A percentile compares a stretch with the other conserved stretches of the same genome.
These are phyloP conservation scores for Candida albicans DNA, from an alignment of 1,139 yeast genomes.

Conservation along the genomic window DNA sequence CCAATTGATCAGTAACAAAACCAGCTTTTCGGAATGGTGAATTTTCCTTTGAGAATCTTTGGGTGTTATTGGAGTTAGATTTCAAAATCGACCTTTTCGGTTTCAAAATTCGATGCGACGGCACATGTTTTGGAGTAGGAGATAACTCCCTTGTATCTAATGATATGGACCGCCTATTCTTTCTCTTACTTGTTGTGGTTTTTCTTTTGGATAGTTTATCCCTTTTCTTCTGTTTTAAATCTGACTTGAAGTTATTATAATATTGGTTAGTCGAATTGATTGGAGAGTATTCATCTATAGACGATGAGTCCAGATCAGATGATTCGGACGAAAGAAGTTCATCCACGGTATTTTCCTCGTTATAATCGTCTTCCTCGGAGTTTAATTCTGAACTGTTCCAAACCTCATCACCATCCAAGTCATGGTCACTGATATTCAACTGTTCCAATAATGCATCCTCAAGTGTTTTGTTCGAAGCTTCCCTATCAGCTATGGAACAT, in stretches of 20 bases:
- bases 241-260: conserved; percentile 23
- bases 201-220: conserved; percentile 1
- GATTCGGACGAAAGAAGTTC: conserved; percentile 21
- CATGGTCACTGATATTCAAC: conserved; percentile 9
- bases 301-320: conserved; percentile 31
- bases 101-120: conserved; percentile 43
- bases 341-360: conserved; percentile 13
- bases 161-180: not conserved
- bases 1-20: conserved; percentile 7
- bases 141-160: conserved; percentile 19
- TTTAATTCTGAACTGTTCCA: conserved; percentile 28
- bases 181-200: not conserved
- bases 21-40: conserved; percentile 11
- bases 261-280: conserved; percentile 23
- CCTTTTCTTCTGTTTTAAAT: conserved; percentile 11
- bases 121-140: conserved; percentile 46
- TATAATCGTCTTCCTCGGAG: conserved; percentile 16
- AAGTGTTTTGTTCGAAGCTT: not conserved
- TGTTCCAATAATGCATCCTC: conserved; percentile 13
- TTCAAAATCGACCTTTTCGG: conserved; percentile 46
- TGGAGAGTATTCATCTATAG: conserved; percentile 17
- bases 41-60: conserved; percentile 9
- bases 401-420: conserved; percentile 12
- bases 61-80: conserved; percentile 10
- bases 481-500: conserved; percentile 10